These are phyloP conservation scores for Rugosomyces carneus DNA, from an alignment of 1,284 basidiomycete genomes.

Conservation along the genomic window DNA sequence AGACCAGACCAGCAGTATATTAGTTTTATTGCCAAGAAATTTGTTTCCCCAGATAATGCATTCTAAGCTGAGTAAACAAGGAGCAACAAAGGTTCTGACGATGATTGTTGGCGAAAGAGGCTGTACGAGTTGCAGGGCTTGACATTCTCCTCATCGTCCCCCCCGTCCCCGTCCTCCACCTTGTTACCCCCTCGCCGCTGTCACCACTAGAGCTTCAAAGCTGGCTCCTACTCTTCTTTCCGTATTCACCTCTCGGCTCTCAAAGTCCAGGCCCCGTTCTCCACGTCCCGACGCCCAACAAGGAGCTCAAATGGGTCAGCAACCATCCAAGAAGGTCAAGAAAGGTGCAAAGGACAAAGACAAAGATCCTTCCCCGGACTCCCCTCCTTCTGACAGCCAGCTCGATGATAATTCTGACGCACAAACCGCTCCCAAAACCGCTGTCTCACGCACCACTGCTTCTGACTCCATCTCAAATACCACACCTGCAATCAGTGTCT, in stretches of 20 bases:
- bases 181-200: too few species aligned
- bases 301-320: constrained; percentile 62
- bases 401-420: constrained; percentile 33
- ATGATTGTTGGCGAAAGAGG: constrained; percentile 11
- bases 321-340: constrained; percentile 73
- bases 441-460: constrained; percentile 38
- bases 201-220: too few species aligned
- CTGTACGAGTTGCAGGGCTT: not conserved
- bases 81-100: constrained; percentile 15
- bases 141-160: constrained; percentile 1
- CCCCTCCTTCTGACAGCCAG: constrained; percentile 23
- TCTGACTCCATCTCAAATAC: constrained; percentile 34
- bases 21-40: not conserved
- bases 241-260: constrained; percentile 62
- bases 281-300: constrained; percentile 41
- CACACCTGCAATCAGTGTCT: constrained; percentile 45
- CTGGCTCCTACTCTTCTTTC: constrained; percentile 79
- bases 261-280: constrained; percentile 65
- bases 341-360: constrained; percentile 65
- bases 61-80: constrained; percentile 19
- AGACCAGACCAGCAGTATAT: not conserved
- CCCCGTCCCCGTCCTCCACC: constrained; percentile 18
- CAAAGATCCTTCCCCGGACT: constrained; percentile 36
- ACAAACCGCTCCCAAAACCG: constrained; percentile 31
- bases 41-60: not conserved